Base-by-base conservation (phyloP, 257 asterid species). In the Linderniella brevidens region DNA sequence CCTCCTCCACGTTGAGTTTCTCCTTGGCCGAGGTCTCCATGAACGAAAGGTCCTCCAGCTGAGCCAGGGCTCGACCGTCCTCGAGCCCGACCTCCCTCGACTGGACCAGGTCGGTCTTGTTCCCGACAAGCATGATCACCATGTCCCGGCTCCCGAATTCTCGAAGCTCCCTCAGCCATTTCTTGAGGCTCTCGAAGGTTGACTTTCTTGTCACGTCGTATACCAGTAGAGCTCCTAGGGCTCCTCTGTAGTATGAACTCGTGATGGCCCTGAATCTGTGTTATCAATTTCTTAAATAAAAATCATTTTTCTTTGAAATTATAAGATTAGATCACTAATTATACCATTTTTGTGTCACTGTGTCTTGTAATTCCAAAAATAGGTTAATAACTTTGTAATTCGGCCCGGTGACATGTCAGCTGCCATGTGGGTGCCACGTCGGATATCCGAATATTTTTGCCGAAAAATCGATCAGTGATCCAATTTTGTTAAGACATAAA, bases 11-110 rank as follows among this genome's bases (percentile, higher is more conserved):
- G 48, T 86, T 86, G 52, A 78, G 8, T 52, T 78, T 86, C 46
- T 78, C 92, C 65, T 72, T 86, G 3, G 94, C 94, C 17, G 94
- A 86, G 18, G 94, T 86, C 53, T 86, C 96, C 76, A 81, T 64
- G 43, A 86, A 86, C 0, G 72, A 68, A 1, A 86, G 29, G 10
- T 70, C 70, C 62, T 86, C 96, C 0, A 76, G 62, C 38, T 78
- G 76, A 0, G 96, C 94, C 48, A 86, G 46, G 47, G 76, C 70
- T 35, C 65, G 75, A 3, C 92, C 96, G 17, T 81, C 96, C 59
- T 86, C 92, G 19, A 68, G 29, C 14, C 71, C 45, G 2, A 86
- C 92, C 64, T 72, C 72, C 57, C 96, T 68, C 8, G 78, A 72
- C 11, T 40, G 54, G 0, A 37, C 47, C 52, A 86, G 55, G 61